Percentiles rank a stretch among this genome's conserved stretches.
phyloP scores from a whole-genome alignment of 768 basidiomycete genomes.

The Pluteus cervinus region DNA sequence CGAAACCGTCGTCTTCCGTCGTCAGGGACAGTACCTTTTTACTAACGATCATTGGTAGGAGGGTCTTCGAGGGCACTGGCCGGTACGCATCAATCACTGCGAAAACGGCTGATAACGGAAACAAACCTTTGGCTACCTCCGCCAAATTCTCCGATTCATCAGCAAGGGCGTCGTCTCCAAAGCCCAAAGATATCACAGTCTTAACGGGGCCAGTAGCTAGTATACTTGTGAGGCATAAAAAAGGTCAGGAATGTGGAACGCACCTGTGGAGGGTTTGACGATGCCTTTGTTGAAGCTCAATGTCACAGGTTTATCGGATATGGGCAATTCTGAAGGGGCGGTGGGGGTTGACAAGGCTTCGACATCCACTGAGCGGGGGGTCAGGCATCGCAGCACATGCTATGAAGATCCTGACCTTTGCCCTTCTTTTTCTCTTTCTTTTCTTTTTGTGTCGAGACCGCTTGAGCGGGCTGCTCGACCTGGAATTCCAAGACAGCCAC shows the following conservation, averaged over 20 bases:
- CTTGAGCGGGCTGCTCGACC: slow-evolving; percentile 52
- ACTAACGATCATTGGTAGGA: slow-evolving; percentile 77
- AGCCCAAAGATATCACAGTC: no score
- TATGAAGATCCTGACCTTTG: slow-evolving; percentile 35
- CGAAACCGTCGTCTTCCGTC: neutral
- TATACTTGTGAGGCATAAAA: no score
- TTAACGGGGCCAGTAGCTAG: no score
- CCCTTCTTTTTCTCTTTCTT: slow-evolving; percentile 59
- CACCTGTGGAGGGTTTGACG: slow-evolving; percentile 24
- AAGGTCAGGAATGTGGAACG: slow-evolving; percentile 1
- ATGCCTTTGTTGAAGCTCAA: slow-evolving; percentile 62
- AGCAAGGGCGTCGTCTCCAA: no score
- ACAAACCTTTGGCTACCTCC: no score
- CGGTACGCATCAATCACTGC: slow-evolving; percentile 5
- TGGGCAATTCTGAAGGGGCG: slow-evolving; percentile 62
- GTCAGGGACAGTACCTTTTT: slow-evolving; percentile 57
- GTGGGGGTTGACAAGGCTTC: slow-evolving; percentile 24
- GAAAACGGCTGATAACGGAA: no score
- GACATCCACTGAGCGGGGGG: slow-evolving; percentile 23
- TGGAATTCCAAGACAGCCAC: slow-evolving; percentile 74
- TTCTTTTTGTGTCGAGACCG: slow-evolving; percentile 28
- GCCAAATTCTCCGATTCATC: no score
- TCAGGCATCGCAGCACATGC: slow-evolving; percentile 1
- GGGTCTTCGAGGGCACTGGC: slow-evolving; percentile 47
- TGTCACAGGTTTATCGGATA: slow-evolving; percentile 78